A percentile compares a stretch with the other conserved stretches of the same genome.
phyloP scores from a whole-genome alignment of 257 asterid genomes.

The Capsicum baccatum region DNA sequence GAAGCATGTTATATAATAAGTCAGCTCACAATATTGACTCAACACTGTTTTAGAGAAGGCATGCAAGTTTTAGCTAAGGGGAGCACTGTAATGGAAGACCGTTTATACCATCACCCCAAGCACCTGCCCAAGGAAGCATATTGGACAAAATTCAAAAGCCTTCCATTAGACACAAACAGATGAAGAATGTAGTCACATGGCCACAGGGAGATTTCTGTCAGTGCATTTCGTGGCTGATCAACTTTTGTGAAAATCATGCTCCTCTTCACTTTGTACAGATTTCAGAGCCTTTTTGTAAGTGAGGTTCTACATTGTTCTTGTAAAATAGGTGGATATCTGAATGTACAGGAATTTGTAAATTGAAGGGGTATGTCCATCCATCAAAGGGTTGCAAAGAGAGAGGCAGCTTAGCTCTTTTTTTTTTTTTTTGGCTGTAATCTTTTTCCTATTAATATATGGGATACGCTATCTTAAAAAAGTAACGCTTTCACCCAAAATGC shows the following conservation, averaged over 20 bases:
- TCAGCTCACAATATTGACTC: background rate
- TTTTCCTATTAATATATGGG: background rate
- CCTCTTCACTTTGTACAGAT: background rate
- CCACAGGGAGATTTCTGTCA: background rate
- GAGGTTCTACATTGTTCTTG: background rate
- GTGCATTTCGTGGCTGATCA: background rate
- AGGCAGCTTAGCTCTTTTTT: background rate
- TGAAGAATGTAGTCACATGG: constrained; percentile 3
- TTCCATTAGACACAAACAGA: constrained; percentile 15
- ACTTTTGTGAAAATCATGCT: background rate
- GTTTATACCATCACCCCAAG: constrained; percentile 11
- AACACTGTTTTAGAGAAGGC: constrained; percentile 21
- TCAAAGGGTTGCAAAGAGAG: constrained; percentile 9
- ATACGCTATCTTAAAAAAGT: background rate
- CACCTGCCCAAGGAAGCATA: background rate
- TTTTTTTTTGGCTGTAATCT: background rate
- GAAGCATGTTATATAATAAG: background rate
- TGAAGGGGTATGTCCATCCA: constrained; percentile 9
- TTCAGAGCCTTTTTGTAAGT: background rate
- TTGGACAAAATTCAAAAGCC: background rate
- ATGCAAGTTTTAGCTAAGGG: background rate
- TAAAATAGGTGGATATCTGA: constrained; percentile 11
- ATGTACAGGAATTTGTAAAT: constrained; percentile 11
- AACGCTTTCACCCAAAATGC: background rate
- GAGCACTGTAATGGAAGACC: background rate